These are phyloP conservation scores for Thinopyrum elongatum DNA, from an alignment of 176 grass and related monocot genomes.

Conservation along the genomic window DNA sequence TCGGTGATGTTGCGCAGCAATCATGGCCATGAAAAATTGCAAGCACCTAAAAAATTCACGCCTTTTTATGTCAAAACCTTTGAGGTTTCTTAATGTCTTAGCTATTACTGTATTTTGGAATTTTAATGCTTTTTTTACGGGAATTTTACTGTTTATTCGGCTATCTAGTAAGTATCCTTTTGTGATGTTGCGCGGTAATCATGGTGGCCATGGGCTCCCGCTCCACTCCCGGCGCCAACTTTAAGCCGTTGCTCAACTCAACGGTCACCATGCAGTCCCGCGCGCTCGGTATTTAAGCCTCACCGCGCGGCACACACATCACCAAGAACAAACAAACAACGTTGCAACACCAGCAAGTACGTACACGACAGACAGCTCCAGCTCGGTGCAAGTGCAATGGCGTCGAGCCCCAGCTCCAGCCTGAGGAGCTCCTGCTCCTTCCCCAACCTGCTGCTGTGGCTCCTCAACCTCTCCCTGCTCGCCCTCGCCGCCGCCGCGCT, in stretches of 20 bases:
- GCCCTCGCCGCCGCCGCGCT: slow-evolving; percentile 43
- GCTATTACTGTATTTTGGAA: no score
- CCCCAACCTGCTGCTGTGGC: slow-evolving; percentile 47
- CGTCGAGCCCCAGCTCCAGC: slow-evolving; percentile 5
- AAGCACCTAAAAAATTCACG: no score
- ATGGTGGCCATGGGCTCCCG: not conserved
- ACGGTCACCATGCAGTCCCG: not conserved
- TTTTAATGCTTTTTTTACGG: no score
- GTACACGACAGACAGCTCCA: not conserved
- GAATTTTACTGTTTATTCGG: no score
- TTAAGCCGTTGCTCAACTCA: not conserved
- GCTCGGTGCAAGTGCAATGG: slow-evolving; percentile 16
- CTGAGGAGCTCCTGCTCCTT: slow-evolving; percentile 36
- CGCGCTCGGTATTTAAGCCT: not conserved
- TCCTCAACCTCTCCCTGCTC: slow-evolving; percentile 57
- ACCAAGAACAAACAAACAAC: not conserved
- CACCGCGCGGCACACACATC: not conserved
- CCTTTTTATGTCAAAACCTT: no score
- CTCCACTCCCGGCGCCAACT: not conserved
- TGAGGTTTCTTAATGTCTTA: no score
- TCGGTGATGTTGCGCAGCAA: no score
- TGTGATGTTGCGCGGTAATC: not conserved
- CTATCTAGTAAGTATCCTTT: no score
- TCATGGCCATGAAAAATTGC: no score
- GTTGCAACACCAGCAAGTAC: not conserved